Base-by-base conservation (phyloP, 768 basidiomycete genomes). In the Amanita phalloides region DNA sequence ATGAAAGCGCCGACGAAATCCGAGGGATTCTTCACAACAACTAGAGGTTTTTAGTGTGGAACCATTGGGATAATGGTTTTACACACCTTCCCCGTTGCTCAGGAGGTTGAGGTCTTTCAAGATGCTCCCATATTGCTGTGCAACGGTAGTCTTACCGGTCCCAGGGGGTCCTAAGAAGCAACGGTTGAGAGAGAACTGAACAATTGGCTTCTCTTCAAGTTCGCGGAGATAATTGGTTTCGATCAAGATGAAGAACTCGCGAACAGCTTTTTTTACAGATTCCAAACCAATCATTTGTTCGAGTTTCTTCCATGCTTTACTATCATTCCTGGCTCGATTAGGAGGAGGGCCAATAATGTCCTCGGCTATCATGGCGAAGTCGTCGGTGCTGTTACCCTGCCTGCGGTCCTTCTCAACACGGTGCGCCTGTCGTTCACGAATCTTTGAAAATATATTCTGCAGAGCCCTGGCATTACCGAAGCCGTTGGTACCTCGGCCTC, bases 61-160 rank as follows among this genome's bases (percentile, higher is more conserved):
- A 8, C 25, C 9, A 20, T 23, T 23, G n/a, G 11, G 23, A 25
- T 10, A 17, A 21, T 21, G 14, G 14, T 17, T 10, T 17, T 21
- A 21, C 66, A 56, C 52, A 81, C 84, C 82, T 77, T 86, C 84
- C 7, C 81, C 81, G 38, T 82, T 84, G 60, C 79, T 83, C n/a
- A 86, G 60, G n/a, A 86, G 60, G 3, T 76, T 74, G 1, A 86
- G 60, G 45, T 84, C 81, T 0, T 69, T 74, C 10, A 86, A 61
- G 43, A 84, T 78, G 52, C 74, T 72, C 0, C 84, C 84, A 55
- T 86, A 86, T 3, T 83, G 59, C 57, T 76, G 78, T 0, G 80
- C 83, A 0, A 86, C 83, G 0, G 79, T 79, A 1, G 84, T 86
- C 61, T 86, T 86, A 0, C 84, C 84, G 0, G 84, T 84, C 2